phyloP scores from a whole-genome alignment of 345 rosid species.

The Reutealis trisperma region DNA sequence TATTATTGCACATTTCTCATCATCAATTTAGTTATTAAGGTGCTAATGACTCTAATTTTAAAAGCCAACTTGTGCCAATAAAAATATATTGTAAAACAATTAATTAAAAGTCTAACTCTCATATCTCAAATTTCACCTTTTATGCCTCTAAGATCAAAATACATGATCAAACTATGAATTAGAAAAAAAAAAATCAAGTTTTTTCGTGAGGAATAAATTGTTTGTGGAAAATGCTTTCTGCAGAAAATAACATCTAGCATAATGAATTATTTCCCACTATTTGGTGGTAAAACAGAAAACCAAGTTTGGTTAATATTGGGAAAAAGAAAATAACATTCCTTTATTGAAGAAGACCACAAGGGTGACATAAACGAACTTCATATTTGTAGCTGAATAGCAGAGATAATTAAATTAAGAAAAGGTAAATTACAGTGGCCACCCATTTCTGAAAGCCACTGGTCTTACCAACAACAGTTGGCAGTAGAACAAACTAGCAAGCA shows the following conservation, averaged over 20 bases:
- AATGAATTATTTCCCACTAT: background rate
- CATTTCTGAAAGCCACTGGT: background rate
- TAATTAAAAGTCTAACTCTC: background rate
- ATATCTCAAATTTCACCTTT: background rate
- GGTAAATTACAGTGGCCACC: background rate
- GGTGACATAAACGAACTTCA: no score
- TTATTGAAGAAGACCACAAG: no score
- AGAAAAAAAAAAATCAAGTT: background rate
- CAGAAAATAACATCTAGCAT: background rate
- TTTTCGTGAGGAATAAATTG: background rate
- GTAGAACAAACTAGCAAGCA: background rate
- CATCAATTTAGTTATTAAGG: no score
- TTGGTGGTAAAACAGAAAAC: background rate
- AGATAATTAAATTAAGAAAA: background rate
- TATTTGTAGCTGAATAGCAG: background rate
- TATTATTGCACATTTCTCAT: no score
- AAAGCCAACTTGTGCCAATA: background rate
- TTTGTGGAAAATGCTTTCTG: background rate
- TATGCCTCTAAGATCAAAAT: background rate
- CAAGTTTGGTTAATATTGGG: background rate
- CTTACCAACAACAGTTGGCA: background rate
- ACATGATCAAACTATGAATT: background rate
- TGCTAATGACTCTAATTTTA: no score
- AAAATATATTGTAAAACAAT: background rate
- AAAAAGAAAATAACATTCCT: no score